Evolutionary conservation across 1,139 yeast species (phyloP).

Genomic region (Yamadazyma atmosphaerica): DNA sequence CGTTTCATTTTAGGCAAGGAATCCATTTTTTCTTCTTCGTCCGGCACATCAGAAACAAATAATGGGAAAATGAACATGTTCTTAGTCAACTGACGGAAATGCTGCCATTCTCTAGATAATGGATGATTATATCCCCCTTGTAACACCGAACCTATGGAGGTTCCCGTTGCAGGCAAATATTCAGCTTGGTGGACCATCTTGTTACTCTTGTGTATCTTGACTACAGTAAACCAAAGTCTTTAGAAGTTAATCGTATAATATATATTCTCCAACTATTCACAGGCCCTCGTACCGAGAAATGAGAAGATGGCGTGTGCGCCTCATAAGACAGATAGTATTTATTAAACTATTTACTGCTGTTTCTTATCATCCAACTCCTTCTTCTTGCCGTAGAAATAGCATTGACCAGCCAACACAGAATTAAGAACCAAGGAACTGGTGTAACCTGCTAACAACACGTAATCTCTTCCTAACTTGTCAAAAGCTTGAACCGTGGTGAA

Average conservation of each 20-base stretch:
- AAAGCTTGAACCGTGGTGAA: conserved; percentile 51
- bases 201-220: conserved; percentile 2
- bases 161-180: conserved; percentile 55
- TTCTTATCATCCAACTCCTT: conserved; percentile 8
- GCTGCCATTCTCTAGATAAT: conserved; percentile 87
- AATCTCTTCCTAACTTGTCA: conserved; percentile 27
- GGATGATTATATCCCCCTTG: conserved; percentile 97
- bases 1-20: conserved; percentile 88
- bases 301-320: not conserved
- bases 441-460: conserved; percentile 38
- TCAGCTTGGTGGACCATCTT: conserved; percentile 64
- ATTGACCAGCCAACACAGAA: conserved; percentile 34
- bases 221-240: too few relatives aligned
- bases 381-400: conserved; percentile 25
- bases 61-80: conserved; percentile 92
- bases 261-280: too few relatives aligned
- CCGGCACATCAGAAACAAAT: conserved; percentile 78
- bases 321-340: not conserved
- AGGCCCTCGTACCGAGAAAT: not conserved
- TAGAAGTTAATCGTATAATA: too few relatives aligned
- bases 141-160: conserved; percentile 72
- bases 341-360: not conserved
- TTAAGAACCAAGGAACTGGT: conserved; percentile 34
- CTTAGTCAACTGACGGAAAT: conserved; percentile 77
- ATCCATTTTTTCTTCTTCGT: conserved; percentile 72